Evolutionary conservation across 345 rosid species (phyloP), one percentile per base, ranked within the genome.

Genomic region (Rhodomyrtus tomentosa): DNA sequence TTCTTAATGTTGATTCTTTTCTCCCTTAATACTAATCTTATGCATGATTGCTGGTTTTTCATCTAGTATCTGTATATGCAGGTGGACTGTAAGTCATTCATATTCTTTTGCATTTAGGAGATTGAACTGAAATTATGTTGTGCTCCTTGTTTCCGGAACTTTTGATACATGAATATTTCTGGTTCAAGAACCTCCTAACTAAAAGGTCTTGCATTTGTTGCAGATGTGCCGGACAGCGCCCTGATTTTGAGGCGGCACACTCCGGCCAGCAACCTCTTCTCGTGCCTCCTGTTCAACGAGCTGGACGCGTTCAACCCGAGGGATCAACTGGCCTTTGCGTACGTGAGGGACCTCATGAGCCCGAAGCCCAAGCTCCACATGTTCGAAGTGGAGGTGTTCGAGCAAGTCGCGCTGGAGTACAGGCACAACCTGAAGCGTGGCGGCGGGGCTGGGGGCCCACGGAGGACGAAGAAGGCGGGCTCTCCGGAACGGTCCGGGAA

Each of bases 191-290:
- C 27, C 55, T 21, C 24, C 32, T 3, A 8, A 36, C 0, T 3
- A 3, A 24, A 55, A 14, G 11, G 29, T 0, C 20, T 32, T 38
- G 9, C 32, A n/a, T 45, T 32, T 62, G 12, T 13, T 0, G 2
- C 90, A 96, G 98, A 96, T 91, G 98, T 95, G 68, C 98, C 98
- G 36, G 98, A 93, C 54, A 95, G 92, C 88, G 96, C 96, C 0
- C 10, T 95, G 72, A 95, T 95, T 73, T 54, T 93, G 55, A 93
- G 98, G 89, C 89, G 86, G 84, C 99, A 95, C 88, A 94, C 91
- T 51, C 10, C 72, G 56, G 85, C 84, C n/a, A 94, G 85, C 93
- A 89, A 96, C 54, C 89, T 92, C 24, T 96, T 96, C 87, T 95
- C 98, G 0, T 95, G 98, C 87, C 95, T 93, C 15, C 15, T 95